Base-by-base conservation (phyloP, 208 protist genomes). In the Strigomonas culicis region DNA sequence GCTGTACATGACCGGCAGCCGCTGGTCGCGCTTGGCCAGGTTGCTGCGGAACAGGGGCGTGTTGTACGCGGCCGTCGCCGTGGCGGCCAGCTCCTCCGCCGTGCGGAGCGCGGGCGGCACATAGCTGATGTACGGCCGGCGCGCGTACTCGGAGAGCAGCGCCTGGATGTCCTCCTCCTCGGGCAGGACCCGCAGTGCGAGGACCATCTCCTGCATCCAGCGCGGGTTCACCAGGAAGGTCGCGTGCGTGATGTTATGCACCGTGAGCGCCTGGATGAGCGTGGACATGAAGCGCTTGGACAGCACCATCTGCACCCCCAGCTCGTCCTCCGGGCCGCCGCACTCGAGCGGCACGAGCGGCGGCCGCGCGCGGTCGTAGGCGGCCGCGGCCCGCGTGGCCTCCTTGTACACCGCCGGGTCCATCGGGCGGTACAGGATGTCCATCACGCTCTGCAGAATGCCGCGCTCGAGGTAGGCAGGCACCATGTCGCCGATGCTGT, bases 401-500 rank as follows among this genome's bases (percentile, higher is more conserved):
- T 60, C 24, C 31, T 47, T 30, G 34, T 61, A 61, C 34, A 61
- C 34, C 4, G 32, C 22, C 4, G 57, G 4, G 32, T 32, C 36
- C 21, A 56, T 61, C 8, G 76, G 66, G 7, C 72, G 72, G 34
- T 67, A 63, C 17, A 70, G 70, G 62, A 91, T 81, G 3, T 77
- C 64, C 25, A 90, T 24, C 13, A 85, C 68, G n/a, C 67, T 85
- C 41, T 88, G 65, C 56, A 92, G 51, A 36, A 94, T 63, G 39
- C 87, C 90, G 2, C 84, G 87, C 69, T 96, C 87, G 1, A 74
- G 46, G 17, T 94, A 79, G 15, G 86, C 72, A 0, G 86, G 90
- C 22, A 92, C 85, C 69, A 94, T 90, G 63, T 96, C 86, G 0
- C 86, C 85, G 30, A 94, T 77, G 58, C 85, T 93, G 79, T 81